A percentile compares a stretch with the other conserved stretches of the same genome.
Evolutionary conservation across 768 basidiomycete genomes (phyloP).

Genomic region (Candolleomyces efflorescens): DNA sequence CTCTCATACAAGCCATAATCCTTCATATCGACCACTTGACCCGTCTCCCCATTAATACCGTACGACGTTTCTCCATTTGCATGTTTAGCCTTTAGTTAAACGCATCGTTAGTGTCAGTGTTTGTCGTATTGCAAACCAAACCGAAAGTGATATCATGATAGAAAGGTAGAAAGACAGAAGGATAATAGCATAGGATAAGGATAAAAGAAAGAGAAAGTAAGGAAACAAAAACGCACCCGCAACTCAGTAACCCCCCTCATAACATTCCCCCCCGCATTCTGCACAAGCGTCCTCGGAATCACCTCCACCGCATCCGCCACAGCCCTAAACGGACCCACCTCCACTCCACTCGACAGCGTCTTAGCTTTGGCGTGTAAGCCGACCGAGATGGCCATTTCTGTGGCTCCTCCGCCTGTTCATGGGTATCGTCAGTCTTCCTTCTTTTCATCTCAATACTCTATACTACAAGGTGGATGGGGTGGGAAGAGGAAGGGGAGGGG

Average conservation of each 20-base stretch:
- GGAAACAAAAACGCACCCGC: slow-evolving; percentile 44
- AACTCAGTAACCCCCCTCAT: slow-evolving; percentile 92
- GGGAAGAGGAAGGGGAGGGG: too few species aligned
- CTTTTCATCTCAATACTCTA: too few species aligned
- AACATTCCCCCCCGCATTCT: slow-evolving; percentile 94
- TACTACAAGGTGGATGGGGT: too few species aligned
- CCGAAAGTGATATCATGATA: too few species aligned
- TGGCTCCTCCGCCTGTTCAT: slow-evolving; percentile 67
- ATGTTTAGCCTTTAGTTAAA: slow-evolving; percentile 75
- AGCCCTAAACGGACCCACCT: slow-evolving; percentile 87
- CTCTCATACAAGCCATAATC: slow-evolving; percentile 91
- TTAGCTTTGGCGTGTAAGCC: slow-evolving; percentile 78
- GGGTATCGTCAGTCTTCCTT: too few species aligned
- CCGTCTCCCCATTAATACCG: slow-evolving; percentile 95
- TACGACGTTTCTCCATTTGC: slow-evolving; percentile 86
- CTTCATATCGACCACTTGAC: slow-evolving; percentile 96
- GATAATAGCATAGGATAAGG: not conserved
- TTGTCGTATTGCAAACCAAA: too few species aligned
- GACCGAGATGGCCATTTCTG: slow-evolving; percentile 96
- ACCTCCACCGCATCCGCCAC: slow-evolving; percentile 98
- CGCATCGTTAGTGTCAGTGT: not conserved
- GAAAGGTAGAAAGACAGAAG: not conserved
- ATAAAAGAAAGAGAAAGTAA: not conserved
- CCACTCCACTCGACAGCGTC: slow-evolving; percentile 71
- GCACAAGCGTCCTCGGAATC: slow-evolving; percentile 90